Evolutionary conservation across 148 eudicot species (phyloP).

Genomic region (Polygonum maritimum): DNA sequence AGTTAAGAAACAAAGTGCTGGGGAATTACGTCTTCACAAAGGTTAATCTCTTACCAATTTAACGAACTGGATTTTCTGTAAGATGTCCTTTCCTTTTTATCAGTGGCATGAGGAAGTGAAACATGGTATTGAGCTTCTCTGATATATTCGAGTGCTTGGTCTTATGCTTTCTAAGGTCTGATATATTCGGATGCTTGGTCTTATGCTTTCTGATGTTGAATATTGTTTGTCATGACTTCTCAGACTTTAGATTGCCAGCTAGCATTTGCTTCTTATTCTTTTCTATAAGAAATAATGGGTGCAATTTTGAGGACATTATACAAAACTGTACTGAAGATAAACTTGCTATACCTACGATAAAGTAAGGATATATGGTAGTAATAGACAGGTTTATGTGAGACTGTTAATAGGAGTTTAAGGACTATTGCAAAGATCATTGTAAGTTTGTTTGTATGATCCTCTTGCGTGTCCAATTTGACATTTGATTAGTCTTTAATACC

Average conservation of each 20-base stretch:
- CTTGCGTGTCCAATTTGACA: background rate
- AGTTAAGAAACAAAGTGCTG: constrained; percentile 78
- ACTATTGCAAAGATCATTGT: background rate
- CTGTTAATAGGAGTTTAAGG: background rate
- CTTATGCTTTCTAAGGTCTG: background rate
- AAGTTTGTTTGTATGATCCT: background rate
- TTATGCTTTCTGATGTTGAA: background rate
- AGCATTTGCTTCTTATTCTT: background rate
- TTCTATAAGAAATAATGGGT: background rate
- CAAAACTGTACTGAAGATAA: background rate
- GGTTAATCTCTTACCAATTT: constrained; percentile 23
- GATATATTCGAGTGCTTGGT: background rate
- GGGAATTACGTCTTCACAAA: constrained; percentile 75
- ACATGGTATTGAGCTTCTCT: background rate
- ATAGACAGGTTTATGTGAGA: background rate
- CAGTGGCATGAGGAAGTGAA: background rate
- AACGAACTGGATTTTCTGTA: background rate
- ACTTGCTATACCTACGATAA: background rate
- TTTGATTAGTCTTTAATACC: background rate
- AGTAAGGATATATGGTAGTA: background rate
- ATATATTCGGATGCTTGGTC: background rate
- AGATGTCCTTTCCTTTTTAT: background rate
- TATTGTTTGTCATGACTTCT: background rate
- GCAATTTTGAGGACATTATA: background rate
- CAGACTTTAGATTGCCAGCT: background rate